Evolutionary conservation across 2,329 filamentous ascomycete genomes (phyloP).

Genomic region (Pyrenophora graminea): DNA sequence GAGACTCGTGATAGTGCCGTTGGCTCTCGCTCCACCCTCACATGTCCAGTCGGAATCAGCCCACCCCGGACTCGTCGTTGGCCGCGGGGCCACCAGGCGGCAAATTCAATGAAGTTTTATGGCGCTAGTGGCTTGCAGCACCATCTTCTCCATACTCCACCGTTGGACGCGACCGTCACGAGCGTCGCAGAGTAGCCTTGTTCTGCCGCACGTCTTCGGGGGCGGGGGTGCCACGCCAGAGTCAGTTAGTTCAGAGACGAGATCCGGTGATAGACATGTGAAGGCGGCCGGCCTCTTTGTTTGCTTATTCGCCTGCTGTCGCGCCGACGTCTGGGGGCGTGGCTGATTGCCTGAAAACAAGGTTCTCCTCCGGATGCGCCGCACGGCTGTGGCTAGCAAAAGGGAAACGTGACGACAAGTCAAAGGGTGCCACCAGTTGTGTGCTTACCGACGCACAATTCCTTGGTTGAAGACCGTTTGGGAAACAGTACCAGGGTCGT

Average conservation of each 20-base stretch:
- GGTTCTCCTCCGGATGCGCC: constrained; percentile 42
- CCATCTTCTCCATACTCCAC: constrained; percentile 5
- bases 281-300: constrained; percentile 10
- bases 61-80: neutral
- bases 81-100: constrained; percentile 3
- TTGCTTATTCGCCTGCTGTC: constrained; percentile 26
- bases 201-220: constrained; percentile 14
- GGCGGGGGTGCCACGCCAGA: constrained; percentile 17
- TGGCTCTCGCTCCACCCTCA: constrained; percentile 4
- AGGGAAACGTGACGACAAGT: constrained; percentile 25
- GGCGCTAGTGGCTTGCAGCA: constrained; percentile 19
- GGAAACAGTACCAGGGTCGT: constrained; percentile 1
- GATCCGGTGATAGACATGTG: constrained; percentile 29
- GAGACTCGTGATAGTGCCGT: constrained; percentile 3
- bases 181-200: constrained; percentile 22
- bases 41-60: neutral
- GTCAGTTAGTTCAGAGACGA: constrained; percentile 6
- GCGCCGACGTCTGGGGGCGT: constrained; percentile 10
- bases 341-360: constrained; percentile 23
- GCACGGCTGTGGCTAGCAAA: constrained; percentile 38
- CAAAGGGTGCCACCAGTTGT: constrained; percentile 25
- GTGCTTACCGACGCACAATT: constrained; percentile 32
- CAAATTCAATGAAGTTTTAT: constrained; percentile 6
- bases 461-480: constrained; percentile 16
- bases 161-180: constrained; percentile 14